Base-by-base conservation (phyloP, 2,329 filamentous ascomycete species). In the Eutypella sp. region DNA sequence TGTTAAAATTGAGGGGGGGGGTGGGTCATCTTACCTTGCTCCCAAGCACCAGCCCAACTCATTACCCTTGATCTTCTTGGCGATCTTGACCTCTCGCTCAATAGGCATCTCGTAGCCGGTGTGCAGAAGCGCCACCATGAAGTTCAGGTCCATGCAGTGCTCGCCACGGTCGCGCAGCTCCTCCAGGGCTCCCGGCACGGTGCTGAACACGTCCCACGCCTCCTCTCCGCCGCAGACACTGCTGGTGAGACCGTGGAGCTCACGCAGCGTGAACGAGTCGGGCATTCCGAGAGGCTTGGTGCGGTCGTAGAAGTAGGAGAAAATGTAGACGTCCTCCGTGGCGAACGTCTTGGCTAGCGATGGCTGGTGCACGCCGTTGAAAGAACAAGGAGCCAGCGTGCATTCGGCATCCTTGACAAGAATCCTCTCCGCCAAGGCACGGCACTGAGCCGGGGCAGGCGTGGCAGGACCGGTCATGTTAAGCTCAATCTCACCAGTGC, bases 91-190 rank as follows among this genome's bases (percentile, higher is more conserved):
- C 69, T 99, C 93, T 33, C 95, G 81, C 56, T 96, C 89, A 58
- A 97, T 84, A 4, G 92, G 92, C 89, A 99, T 96, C 57, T 97
- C 93, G 61, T 99, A 99, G 3, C 93, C 93, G 5, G 89, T 95
- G 68, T 97, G 91, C 45, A 97, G 73, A 47, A 99, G 75, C 22
- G 88, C 88, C 58, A 95, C 72, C 89, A 96, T 96, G 64, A 97
- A 99, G 73, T 89, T 99, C 58, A 99, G 73, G 68, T 99, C 93
- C 59, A 99, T 72, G 70, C 93, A 99, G 68, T 86, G 88, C 69
- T 99, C 91, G 2, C 93, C 90, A 47, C 92, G 81, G 50, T 80
- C 90, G 44, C 75, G 72, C 25, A 99, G 77, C 71, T 97, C 90
- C 2, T 85, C 76, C 42, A 96, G 67, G 0, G 92, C 95, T 18